Evolutionary conservation across 164 flowering plant genomes (phyloP), one percentile per base, ranked within the genome.

Genomic region (Tinospora cordifolia): DNA sequence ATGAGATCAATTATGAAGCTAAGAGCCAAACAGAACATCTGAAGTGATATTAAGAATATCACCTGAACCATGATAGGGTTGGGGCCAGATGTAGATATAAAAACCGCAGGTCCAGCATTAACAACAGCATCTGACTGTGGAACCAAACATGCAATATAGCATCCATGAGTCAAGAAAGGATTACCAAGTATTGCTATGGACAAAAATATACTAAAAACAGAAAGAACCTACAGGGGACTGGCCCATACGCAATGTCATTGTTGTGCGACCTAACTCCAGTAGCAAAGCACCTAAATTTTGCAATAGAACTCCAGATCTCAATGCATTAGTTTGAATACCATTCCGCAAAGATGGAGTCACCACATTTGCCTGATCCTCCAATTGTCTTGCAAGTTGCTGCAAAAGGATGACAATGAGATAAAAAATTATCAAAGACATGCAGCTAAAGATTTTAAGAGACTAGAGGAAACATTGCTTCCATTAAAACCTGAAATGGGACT

Each of bases 31-130:
- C 7, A 54, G 15, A 63, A 25, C 51, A 41, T 36, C n/a, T 8
- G 44, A 17, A 44, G 21, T 36, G 40, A 22, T 77, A 21, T 34
- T 11, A 34, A 73, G 67, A 77, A 25, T 59, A 73, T 65, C 69
- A 81, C 98, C 97, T 91, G 97, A 78, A 93, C 98, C 98, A 88
- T 93, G 19, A 93, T 81, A 57, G 97, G 97, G 74, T 91, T 93
- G 27, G 96, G 96, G 59, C 90, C 97, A 70, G 90, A 76, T 63
- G 86, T 72, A 62, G 92, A 87, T 75, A 91, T 79, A 72, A 88
- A 91, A 68, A 93, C 85, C 15, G 98, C 90, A 66, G 98, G 94
- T 62, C 98, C 98, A 67, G 96, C 88, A 87, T 87, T 91, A 66
- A 93, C 93, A 62, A 90, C 83, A 60, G 97, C 93, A 73, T 87